Conservation (phyloP, 2,329 filamentous ascomycete species). For the Paraphoma sp. region DNA sequence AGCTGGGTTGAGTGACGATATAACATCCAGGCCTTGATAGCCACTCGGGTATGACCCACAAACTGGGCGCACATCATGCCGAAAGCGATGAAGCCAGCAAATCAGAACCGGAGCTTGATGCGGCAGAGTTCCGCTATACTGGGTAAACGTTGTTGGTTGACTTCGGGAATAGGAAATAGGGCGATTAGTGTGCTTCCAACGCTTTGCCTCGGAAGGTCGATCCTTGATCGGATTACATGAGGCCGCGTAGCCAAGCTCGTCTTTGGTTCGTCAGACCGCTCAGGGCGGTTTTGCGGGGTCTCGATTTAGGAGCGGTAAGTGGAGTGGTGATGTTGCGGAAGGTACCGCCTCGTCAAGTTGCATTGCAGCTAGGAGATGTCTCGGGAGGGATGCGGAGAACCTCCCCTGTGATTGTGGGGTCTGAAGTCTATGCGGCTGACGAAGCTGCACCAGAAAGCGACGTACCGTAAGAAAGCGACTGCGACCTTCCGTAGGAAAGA, state of each 20-base stretch:
- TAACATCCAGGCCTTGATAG: constrained; percentile 12
- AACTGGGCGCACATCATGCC: constrained; percentile 3
- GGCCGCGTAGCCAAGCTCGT: background rate
- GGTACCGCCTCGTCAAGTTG: background rate
- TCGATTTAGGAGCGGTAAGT: background rate
- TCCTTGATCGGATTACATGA: background rate
- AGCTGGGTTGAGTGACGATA: constrained; percentile 7
- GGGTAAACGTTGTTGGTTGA: constrained; percentile 9
- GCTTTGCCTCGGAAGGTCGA: background rate
- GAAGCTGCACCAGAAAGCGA: background rate
- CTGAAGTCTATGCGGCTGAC: background rate
- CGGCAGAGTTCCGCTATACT: constrained; percentile 8
- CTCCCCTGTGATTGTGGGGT: background rate
- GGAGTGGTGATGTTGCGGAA: background rate
- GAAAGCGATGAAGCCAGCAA: constrained; percentile 8
- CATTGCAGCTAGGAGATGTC: background rate
- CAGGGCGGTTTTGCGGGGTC: background rate
- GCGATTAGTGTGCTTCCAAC: background rate
- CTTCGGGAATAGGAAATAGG: constrained; percentile 21
- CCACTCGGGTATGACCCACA: constrained; percentile 14
- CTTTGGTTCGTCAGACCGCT: background rate
- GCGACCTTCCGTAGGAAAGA: background rate
- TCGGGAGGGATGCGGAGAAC: background rate
- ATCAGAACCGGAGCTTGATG: constrained; percentile 10
- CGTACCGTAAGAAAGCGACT: background rate